These are phyloP conservation scores for Globisporangium cystogenes DNA, from an alignment of 352 stramenopile species.

Conservation along the genomic window DNA sequence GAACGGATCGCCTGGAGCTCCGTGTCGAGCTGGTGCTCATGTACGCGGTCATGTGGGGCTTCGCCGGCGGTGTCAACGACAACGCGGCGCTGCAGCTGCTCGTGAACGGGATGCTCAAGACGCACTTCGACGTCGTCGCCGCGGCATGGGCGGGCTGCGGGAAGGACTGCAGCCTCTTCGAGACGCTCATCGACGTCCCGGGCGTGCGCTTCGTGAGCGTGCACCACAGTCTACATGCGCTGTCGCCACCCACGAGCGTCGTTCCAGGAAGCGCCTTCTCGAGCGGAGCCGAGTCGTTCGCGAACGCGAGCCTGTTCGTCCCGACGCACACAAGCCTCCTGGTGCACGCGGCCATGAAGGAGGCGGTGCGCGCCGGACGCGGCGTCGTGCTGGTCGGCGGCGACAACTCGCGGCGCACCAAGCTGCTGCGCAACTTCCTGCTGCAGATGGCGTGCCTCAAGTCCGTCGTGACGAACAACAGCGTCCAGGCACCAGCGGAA, in stretches of 20 bases:
- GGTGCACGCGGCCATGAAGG: slow-evolving; percentile 30
- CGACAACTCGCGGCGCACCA: slow-evolving; percentile 24
- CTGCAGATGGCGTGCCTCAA: slow-evolving; percentile 15
- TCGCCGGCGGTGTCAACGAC: slow-evolving; percentile 20
- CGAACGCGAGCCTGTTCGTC: slow-evolving; percentile 25
- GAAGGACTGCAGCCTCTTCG: slow-evolving; percentile 28
- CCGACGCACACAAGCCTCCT: slow-evolving; percentile 35
- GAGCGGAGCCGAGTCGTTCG: neutral
- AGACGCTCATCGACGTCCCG: slow-evolving; percentile 29
- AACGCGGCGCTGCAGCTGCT: slow-evolving; percentile 16
- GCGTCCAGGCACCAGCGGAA: too few species aligned
- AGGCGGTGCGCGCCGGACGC: slow-evolving; percentile 29
- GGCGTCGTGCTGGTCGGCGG: slow-evolving; percentile 30
- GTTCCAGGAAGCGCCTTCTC: neutral
- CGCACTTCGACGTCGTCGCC: slow-evolving; percentile 22
- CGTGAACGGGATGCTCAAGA: slow-evolving; percentile 25
- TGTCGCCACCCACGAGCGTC: neutral
- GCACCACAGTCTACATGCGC: neutral
- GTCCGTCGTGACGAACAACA: neutral
- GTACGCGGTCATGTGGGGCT: slow-evolving; percentile 53
- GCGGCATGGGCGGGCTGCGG: slow-evolving; percentile 16
- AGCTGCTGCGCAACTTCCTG: slow-evolving; percentile 29
- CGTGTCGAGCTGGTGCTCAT: slow-evolving; percentile 48
- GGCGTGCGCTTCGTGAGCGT: slow-evolving; percentile 23
- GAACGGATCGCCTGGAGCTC: slow-evolving; percentile 8